Base-by-base conservation (phyloP, 257 asterid genomes). In the Solanum medicagineum region DNA sequence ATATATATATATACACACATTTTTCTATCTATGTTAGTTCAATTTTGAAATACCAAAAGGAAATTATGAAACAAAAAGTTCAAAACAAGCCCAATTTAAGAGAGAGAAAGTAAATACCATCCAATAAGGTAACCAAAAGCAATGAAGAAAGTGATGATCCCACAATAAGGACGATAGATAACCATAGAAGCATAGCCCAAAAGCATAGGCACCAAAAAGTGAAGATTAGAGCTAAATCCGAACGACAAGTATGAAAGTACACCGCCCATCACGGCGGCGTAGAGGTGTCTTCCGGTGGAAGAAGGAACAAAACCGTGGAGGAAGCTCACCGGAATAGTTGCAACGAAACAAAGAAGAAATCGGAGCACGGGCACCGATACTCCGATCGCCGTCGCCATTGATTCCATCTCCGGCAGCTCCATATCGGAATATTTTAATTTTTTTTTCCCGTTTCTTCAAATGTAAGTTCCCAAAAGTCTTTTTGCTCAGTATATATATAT, bases 41-140 rank as follows among this genome's bases (percentile, higher is more conserved):
- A 59, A 59, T 59, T 59, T 59, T 59, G 29, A 59, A 57, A 22
- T 57, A 19, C 65, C n/a, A 20, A 32, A 68, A 16, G 14, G 79
- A 40, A 40, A 40, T 45, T 40, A 71, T 42, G 15, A n/a, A 10
- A 71, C 10, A 9, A 22, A 74, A 49, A 6, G 6, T 47, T 74
- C 40, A 13, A 22, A 32, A 74, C 13, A 11, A 74, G 13, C n/a
- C 81, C 29, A 74, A 74, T 71, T 44, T 20, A 71, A 44, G 55
- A 44, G 57, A 42, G 80, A 73, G 36, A 81, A 56, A 85, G 81
- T 65, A 22, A 85, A 24, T 88, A 97, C 99, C 99, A 97, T 86
- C 99, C 98, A 89, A 97, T 95, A 87, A 97, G 98, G 93, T 95
- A 97, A 13, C 98, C 97, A 86, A 97, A 95, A 63, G 94, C 97